Evolutionary conservation across 2,329 filamentous ascomycete genomes (phyloP).

Genomic region (Calonectria montana): DNA sequence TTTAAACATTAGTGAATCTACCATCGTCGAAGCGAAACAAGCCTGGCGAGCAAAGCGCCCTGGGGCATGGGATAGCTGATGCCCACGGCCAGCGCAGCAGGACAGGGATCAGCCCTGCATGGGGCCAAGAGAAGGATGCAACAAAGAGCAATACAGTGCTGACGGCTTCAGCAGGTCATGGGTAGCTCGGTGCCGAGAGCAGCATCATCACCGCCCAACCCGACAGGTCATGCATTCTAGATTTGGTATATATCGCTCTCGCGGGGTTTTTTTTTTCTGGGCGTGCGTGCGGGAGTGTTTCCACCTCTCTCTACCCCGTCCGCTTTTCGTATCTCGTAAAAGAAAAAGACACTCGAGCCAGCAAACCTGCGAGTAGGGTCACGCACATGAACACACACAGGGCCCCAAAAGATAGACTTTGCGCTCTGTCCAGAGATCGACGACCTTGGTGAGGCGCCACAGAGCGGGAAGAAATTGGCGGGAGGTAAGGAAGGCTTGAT

Average conservation of each 20-base stretch:
- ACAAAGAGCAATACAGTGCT: slow-evolving; percentile 11
- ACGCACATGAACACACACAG: background rate
- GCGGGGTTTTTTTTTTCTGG: background rate
- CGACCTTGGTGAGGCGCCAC: background rate
- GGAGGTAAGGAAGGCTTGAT: background rate
- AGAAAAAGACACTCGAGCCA: background rate
- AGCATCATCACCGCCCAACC: background rate
- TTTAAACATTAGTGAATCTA: background rate
- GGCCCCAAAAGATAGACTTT: background rate
- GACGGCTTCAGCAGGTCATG: slow-evolving; percentile 15
- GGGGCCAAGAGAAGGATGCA: background rate
- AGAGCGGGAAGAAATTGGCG: background rate
- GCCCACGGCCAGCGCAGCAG: background rate
- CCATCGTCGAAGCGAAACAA: background rate
- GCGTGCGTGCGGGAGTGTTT: too few relatives aligned
- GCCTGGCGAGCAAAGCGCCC: background rate
- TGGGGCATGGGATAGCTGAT: background rate
- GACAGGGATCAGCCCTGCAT: slow-evolving; percentile 6
- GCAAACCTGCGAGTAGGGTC: background rate
- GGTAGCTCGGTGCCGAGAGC: slow-evolving; percentile 6
- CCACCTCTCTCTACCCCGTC: background rate
- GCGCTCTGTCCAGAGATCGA: background rate
- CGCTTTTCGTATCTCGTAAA: slow-evolving; percentile 2
- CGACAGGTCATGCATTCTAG: background rate
- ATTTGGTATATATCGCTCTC: background rate